Evolutionary conservation across 306 rosid species (phyloP).

Genomic region (Leucaena leucocephala): DNA sequence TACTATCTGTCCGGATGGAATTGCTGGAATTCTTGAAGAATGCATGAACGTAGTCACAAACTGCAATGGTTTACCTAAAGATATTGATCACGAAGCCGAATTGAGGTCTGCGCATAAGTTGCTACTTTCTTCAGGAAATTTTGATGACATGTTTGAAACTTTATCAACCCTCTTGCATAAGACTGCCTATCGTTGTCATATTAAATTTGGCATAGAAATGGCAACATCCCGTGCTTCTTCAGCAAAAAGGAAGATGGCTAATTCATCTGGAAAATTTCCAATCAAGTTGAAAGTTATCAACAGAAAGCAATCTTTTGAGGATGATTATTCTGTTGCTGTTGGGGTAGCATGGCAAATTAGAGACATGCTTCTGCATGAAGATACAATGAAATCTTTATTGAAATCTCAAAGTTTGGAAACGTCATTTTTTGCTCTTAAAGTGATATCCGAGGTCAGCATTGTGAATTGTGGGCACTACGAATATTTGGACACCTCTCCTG

Average conservation of each 20-base stretch:
- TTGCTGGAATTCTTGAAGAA: constrained; percentile 62
- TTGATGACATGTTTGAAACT: constrained; percentile 76
- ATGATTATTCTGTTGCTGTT: constrained; percentile 73
- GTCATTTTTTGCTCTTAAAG: constrained; percentile 61
- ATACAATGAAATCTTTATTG: constrained; percentile 58
- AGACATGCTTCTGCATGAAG: constrained; percentile 67
- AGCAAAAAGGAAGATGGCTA: constrained; percentile 52
- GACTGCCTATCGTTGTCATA: constrained; percentile 73
- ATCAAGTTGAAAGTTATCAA: constrained; percentile 50
- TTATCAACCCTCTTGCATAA: constrained; percentile 67
- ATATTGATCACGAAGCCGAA: constrained; percentile 74
- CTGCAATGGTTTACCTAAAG: constrained; percentile 75
- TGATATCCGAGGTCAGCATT: constrained; percentile 76
- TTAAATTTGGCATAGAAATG: constrained; percentile 34
- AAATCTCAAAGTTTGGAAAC: constrained; percentile 54
- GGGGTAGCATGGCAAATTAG: constrained; percentile 90
- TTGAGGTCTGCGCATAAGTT: constrained; percentile 83
- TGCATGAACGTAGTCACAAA: constrained; percentile 62
- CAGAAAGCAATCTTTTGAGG: constrained; percentile 67
- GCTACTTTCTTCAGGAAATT: constrained; percentile 65
- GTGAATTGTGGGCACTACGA: constrained; percentile 58
- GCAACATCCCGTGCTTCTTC: constrained; percentile 51
- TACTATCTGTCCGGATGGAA: constrained; percentile 58
- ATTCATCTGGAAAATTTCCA: constrained; percentile 54
- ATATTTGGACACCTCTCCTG: constrained; percentile 64